phyloP scores from a whole-genome alignment of 2,329 filamentous ascomycete species.

The Xylariomycetidae sp. region DNA sequence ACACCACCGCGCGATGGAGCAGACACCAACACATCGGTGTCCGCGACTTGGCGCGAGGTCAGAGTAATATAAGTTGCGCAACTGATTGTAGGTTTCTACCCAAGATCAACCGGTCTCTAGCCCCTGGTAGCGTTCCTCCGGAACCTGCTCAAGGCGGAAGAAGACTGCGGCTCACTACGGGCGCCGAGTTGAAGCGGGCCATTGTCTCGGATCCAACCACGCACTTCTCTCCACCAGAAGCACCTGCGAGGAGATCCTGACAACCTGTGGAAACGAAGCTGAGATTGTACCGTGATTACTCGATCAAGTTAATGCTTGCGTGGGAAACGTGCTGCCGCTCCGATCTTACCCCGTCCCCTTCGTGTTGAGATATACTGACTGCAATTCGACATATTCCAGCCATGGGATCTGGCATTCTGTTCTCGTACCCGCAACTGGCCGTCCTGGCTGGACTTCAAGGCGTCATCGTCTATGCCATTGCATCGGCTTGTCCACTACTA shows the following conservation, averaged over 20 bases:
- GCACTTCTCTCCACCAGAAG: conserved; percentile 6
- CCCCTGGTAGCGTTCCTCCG: conserved; percentile 3
- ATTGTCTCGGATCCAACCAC: conserved; percentile 48
- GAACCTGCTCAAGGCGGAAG: conserved; percentile 16
- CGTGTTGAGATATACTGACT: conserved; percentile 28
- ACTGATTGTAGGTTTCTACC: conserved; percentile 40
- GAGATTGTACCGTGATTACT: conserved; percentile 95
- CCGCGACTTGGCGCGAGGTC: no score
- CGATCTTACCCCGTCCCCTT: conserved; percentile 34
- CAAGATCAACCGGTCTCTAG: conserved; percentile 32
- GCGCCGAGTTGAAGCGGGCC: conserved; percentile 62
- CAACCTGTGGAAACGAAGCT: conserved; percentile 59
- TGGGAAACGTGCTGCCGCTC: conserved; percentile 96
- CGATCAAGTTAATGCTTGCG: conserved; percentile 99
- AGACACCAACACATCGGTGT: no score
- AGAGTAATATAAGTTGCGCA: conserved; percentile 22
- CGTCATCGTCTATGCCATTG: conserved; percentile 69
- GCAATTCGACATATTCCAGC: conserved; percentile 53
- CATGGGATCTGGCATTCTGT: conserved; percentile 78
- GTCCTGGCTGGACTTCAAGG: conserved; percentile 77
- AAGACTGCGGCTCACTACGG: conserved; percentile 75
- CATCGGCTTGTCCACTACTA: conserved; percentile 67
- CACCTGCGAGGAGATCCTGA: conserved; percentile 34
- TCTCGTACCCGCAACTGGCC: conserved; percentile 76
- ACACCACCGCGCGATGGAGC: no score